Evolutionary conservation across 805 yeast genomes (phyloP), one percentile per base, ranked within the genome.

Genomic region (Kodamaea sagamina): DNA sequence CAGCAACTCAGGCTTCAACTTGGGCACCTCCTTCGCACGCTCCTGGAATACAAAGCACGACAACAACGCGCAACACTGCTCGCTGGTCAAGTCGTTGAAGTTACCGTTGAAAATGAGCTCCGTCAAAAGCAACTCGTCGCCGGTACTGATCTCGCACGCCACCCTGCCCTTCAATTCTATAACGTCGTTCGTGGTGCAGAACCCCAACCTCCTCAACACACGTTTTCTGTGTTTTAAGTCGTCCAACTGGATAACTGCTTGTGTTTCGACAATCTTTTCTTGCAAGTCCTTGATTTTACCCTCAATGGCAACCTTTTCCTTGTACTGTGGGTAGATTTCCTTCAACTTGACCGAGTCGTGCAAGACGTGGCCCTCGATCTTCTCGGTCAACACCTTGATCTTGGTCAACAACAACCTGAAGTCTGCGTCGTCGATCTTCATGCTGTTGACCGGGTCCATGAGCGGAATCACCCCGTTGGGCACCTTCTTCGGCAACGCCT

Each of bases 31-130:
- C 60, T 89, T 89, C 31, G 96, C 86, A 58, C 95, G 79, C 61
- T 95, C 99, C 63, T 93, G 97, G 78, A 93, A 93, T 4, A 95
- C 97, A 65, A 92, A 93, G 67, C 97, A 89, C 27, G 97, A 89
- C 41, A 93, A 67, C 41, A 93, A 67, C 0, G 97, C 88, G 9
- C 97, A 97, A 63, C 95, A 82, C 62, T 89, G 97, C 55, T 87
- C 96, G 2, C 96, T 84, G 4, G 82, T 75, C 47, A 93, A 72
- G 39, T 89, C 96, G 55, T 83, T 89, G 71, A 93, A 93, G 17
- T 87, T 86, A 78, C 98, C 98, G 61, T 90, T 90, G 75, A 93
- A 93, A 24, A 93, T 86, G 52, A 93, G 71, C 61, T 93, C 99
- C 0, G 99, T 93, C 39, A 93, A 67, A 48, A 89, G 60, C 43